Evolutionary conservation across 352 stramenopile genomes (phyloP), one percentile per base, ranked within the genome.

Genomic region (Pythium vanterpoolii): DNA sequence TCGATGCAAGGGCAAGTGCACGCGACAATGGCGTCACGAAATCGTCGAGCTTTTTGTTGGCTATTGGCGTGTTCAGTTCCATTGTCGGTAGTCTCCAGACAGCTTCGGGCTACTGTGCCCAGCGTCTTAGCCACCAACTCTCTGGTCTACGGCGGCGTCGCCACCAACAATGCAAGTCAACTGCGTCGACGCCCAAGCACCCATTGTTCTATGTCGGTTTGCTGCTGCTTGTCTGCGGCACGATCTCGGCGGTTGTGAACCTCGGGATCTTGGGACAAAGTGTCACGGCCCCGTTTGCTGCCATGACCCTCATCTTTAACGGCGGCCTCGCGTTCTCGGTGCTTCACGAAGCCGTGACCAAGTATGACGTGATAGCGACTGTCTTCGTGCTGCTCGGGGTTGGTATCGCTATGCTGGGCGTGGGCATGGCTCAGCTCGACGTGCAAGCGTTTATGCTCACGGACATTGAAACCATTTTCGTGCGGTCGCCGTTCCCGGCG

Each of bases 241-340:
- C 68, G 5, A 65, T 79, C 54, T 53, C 64, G 1, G 71, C 68
- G 8, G 59, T 76, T 16, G 54, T 76, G 18, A 79, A 76, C 44
- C 55, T 79, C n/a, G 68, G 67, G 6, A 70, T 79, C 10, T 34
- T 76, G n/a, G 68, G 68, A 0, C 65, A 74, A 46, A 76, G 64
- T 21, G 64, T 72, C 19, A 72, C 64, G 4, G 71, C 68, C 0
- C 71, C 71, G 18, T 79, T 79, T 48, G 71, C 68, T 6, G 71
- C 71, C 5, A 69, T 72, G 54, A 79, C 71, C 24, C 62, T 79
- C 5, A 67, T 76, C 30, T 76, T 72, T 52, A 76, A 76, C 47
- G 68, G 64, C 11, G 58, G 56, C 24, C 45, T 79, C 2, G 68
- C 64, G 9, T 71, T 66, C 52, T 65, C 42, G 0, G 71, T 79